Percentiles rank a stretch among this genome's conserved stretches.
Evolutionary conservation across 31 red algal species (phyloP).

Genomic region (Bonnemaisonia californica): DNA sequence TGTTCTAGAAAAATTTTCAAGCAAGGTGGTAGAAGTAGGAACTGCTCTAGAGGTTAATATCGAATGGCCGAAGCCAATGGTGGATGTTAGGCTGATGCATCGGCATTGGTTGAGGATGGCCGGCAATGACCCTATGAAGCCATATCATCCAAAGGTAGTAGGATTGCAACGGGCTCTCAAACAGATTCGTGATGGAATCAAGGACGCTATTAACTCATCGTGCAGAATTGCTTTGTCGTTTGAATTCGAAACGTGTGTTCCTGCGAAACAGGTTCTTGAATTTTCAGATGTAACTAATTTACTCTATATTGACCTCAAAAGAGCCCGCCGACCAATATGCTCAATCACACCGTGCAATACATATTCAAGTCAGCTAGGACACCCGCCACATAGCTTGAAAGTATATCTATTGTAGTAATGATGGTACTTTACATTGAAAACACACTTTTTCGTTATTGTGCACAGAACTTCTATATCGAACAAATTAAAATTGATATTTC

Average conservation of each 20-base stretch:
- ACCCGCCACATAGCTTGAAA: no score
- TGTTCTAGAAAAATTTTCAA: not conserved
- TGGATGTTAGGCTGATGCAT: not conserved
- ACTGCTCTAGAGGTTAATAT: not conserved
- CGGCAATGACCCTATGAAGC: not conserved
- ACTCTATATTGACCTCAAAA: constrained; percentile 19
- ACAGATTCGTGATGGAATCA: not conserved
- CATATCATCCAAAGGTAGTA: constrained; percentile 8
- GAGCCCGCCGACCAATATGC: constrained; percentile 1
- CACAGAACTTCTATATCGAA: no score
- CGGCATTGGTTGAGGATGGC: not conserved
- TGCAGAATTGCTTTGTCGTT: not conserved
- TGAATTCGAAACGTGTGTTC: not conserved
- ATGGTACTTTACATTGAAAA: no score
- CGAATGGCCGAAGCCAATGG: not conserved
- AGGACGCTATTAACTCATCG: not conserved
- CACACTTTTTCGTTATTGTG: no score
- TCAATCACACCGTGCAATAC: not conserved
- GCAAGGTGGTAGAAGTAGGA: not conserved
- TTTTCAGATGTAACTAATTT: not conserved
- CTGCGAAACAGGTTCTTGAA: not conserved
- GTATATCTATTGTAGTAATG: no score
- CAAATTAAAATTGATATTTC: no score
- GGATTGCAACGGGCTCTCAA: not conserved
- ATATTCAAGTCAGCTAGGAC: constrained; percentile 13